These are phyloP conservation scores for Stentor coeruleus DNA, from an alignment of 73 alveolate species.

Conservation along the genomic window DNA sequence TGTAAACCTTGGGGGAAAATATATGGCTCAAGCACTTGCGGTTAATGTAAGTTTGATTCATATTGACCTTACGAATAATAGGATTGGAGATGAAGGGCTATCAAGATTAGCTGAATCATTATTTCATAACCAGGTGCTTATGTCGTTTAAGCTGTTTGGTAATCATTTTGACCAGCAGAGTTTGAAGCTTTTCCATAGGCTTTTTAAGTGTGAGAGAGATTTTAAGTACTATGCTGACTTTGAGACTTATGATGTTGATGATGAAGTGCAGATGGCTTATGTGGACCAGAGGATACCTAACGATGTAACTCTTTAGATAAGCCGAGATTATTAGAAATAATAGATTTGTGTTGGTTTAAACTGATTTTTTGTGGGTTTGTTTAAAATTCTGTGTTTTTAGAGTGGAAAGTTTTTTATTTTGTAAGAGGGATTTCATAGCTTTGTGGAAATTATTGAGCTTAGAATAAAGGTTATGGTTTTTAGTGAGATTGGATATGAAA, in stretches of 20 bases:
- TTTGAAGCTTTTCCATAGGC: constrained; percentile 62
- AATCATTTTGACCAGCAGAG: constrained; percentile 77
- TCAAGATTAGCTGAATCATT: constrained; percentile 70
- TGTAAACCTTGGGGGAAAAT: constrained; percentile 93
- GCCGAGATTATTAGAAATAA: neutral
- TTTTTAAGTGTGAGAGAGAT: constrained; percentile 61
- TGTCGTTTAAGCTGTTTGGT: constrained; percentile 70
- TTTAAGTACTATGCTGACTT: constrained; percentile 67
- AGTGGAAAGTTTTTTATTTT: too few relatives aligned
- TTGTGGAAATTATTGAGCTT: too few relatives aligned
- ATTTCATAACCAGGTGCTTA: constrained; percentile 60
- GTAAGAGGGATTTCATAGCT: too few relatives aligned
- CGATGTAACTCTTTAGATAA: constrained; percentile 60
- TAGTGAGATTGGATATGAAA: too few relatives aligned
- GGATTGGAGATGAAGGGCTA: constrained; percentile 96
- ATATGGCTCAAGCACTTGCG: constrained; percentile 89
- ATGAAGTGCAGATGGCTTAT: constrained; percentile 84
- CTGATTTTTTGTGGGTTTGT: too few relatives aligned
- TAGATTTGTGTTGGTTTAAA: neutral
- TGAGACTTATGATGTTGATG: constrained; percentile 77
- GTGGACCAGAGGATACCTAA: constrained; percentile 75
- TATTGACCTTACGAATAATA: constrained; percentile 94
- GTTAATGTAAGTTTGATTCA: constrained; percentile 92
- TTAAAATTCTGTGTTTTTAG: too few relatives aligned
- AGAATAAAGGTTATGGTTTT: too few relatives aligned